Conservation (phyloP, 2,329 filamentous ascomycete genomes). For the Penicillium olsonii region DNA sequence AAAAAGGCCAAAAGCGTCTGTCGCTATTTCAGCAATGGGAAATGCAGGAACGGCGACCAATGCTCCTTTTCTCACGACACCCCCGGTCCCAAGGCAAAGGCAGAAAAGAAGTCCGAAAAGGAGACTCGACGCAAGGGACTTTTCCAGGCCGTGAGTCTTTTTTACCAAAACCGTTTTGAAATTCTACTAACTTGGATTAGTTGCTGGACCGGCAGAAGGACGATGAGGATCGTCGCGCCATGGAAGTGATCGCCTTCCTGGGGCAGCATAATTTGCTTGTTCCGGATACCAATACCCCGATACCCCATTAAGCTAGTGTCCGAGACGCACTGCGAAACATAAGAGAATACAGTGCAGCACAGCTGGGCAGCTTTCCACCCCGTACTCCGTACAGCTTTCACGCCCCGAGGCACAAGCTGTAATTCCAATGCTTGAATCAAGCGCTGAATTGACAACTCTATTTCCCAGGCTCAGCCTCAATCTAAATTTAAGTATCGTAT, state of each 20-base stretch:
- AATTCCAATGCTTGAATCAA: background rate
- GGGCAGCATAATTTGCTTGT: conserved; percentile 34
- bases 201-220: conserved; percentile 46
- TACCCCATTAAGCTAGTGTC: conserved; percentile 8
- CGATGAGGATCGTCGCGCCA: conserved; percentile 43
- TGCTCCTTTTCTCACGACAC: conserved; percentile 47
- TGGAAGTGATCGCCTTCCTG: conserved; percentile 46
- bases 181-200: conserved; percentile 23
- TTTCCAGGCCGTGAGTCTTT: conserved; percentile 44
- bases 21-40: conserved; percentile 44
- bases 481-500: background rate
- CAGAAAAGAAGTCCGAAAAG: conserved; percentile 24
- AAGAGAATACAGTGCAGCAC: no score
- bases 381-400: no score
- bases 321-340: conserved; percentile 1
- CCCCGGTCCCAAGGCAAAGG: conserved; percentile 29
- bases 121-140: conserved; percentile 40
- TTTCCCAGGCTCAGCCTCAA: background rate
- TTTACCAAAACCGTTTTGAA: background rate
- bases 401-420: no score
- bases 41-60: conserved; percentile 43
- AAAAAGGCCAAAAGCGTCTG: conserved; percentile 34
- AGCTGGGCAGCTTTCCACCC: no score
- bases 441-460: no score
- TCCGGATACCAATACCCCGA: conserved; percentile 11